Evolutionary conservation across 139 green algal genomes (phyloP).

Genomic region (Auxenochlorella pyrenoidosa): DNA sequence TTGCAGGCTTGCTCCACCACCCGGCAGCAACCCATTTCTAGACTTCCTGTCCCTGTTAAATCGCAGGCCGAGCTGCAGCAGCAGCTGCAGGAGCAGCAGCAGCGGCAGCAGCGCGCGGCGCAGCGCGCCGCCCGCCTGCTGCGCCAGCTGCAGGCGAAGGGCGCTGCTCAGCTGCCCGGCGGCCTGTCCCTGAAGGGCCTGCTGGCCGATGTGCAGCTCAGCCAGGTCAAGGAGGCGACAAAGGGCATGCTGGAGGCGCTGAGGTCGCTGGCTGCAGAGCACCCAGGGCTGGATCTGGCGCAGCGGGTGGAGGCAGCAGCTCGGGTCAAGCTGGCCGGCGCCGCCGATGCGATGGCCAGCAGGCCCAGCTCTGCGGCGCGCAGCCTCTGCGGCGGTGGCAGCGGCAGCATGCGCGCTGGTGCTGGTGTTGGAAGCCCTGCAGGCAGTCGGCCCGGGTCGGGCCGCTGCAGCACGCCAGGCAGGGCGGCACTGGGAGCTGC

Average conservation of each 20-base stretch:
- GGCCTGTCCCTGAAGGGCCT: background rate
- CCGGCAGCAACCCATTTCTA: background rate
- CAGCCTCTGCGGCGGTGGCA: background rate
- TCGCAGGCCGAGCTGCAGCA: background rate
- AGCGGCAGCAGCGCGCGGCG: background rate
- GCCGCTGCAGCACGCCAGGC: background rate
- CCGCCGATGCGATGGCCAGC: background rate
- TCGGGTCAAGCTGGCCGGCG: constrained; percentile 11
- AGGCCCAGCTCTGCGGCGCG: background rate
- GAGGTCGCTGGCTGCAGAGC: background rate
- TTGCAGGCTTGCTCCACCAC: too few relatives aligned
- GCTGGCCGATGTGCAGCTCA: constrained; percentile 18
- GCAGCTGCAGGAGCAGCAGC: constrained; percentile 3
- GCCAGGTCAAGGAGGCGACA: constrained; percentile 16
- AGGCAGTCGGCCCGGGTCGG: constrained; percentile 8
- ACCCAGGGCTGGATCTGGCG: background rate
- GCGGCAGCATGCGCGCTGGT: background rate
- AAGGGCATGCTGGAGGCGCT: constrained; percentile 28
- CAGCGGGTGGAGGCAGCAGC: constrained; percentile 16
- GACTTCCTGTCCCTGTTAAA: background rate
- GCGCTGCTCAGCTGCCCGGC: background rate
- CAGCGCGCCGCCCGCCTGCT: background rate
- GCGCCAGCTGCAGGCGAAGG: constrained; percentile 3
- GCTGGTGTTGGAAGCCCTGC: background rate
- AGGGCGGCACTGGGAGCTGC: background rate